Evolutionary conservation across 148 eudicot species (phyloP).

Genomic region (Cornus florida): DNA sequence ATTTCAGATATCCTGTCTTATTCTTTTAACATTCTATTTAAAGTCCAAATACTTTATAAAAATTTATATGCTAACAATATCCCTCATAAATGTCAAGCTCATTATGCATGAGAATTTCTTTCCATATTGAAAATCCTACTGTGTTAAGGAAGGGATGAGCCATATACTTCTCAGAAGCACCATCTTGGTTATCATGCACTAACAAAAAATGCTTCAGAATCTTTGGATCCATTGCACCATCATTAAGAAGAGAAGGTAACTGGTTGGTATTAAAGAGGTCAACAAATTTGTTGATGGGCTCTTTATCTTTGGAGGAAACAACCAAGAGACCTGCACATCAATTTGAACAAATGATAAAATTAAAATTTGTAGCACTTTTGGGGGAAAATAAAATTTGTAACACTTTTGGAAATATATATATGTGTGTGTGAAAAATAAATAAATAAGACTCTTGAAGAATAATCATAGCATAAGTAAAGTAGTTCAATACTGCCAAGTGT

Average conservation of each 20-base stretch:
- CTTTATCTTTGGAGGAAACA: slow-evolving; percentile 87
- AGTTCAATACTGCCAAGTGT: slow-evolving; percentile 1
- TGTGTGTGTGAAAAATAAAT: background rate
- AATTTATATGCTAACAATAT: background rate
- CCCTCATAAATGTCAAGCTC: background rate
- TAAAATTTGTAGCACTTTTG: background rate
- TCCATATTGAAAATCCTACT: background rate
- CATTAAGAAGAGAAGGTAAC: slow-evolving; percentile 79
- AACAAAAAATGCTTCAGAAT: slow-evolving; percentile 78
- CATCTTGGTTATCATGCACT: slow-evolving; percentile 88
- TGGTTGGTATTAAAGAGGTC: slow-evolving; percentile 83
- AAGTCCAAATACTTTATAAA: background rate
- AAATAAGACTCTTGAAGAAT: background rate
- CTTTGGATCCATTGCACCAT: slow-evolving; percentile 96
- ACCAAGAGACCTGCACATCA: slow-evolving; percentile 81
- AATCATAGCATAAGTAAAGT: slow-evolving; percentile 1
- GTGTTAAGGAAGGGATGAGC: slow-evolving; percentile 9
- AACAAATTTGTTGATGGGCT: slow-evolving; percentile 69
- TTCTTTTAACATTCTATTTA: background rate
- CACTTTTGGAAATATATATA: no score
- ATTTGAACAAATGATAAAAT: slow-evolving; percentile 14
- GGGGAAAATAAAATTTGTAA: background rate
- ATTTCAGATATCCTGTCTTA: background rate
- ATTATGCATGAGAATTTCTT: background rate
- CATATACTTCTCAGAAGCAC: slow-evolving; percentile 58